Percentiles rank a stretch among this genome's conserved stretches.
These are phyloP conservation scores for Elasticomyces elasticus DNA, from an alignment of 495 filamentous ascomycete genomes.

Conservation along the genomic window DNA sequence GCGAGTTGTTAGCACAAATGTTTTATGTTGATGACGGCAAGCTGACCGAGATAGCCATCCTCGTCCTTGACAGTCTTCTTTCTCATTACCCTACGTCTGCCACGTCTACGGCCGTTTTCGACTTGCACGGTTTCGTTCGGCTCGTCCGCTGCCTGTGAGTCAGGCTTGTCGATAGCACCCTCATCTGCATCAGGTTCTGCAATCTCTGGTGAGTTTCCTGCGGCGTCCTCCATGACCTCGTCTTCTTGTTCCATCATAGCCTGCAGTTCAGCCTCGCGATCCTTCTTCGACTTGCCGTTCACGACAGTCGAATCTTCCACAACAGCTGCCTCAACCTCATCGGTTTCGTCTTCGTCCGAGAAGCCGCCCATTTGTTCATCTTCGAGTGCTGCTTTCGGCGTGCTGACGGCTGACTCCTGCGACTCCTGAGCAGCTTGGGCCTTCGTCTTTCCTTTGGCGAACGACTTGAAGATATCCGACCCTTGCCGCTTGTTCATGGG, in stretches of 20 bases:
- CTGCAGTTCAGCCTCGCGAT: conserved; percentile 61
- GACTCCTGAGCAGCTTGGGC: conserved; percentile 27
- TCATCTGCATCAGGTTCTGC: conserved; percentile 43
- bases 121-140: conserved; percentile 32
- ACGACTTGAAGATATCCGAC: conserved; percentile 69
- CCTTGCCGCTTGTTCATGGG: conserved; percentile 45
- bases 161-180: conserved; percentile 33
- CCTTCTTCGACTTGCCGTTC: conserved; percentile 50
- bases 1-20: conserved; percentile 10
- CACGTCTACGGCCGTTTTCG: conserved; percentile 60
- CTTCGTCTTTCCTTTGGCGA: conserved; percentile 65
- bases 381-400: conserved; percentile 31
- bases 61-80: conserved; percentile 87
- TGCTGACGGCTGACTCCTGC: conserved; percentile 1
- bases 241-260: conserved; percentile 82
- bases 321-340: conserved; percentile 11
- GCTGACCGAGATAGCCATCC: conserved; percentile 81
- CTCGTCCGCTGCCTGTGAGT: conserved; percentile 27
- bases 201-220: conserved; percentile 3
- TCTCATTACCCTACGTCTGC: conserved; percentile 73
- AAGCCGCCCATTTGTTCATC: conserved; percentile 44
- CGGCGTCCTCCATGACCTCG: conserved; percentile 31
- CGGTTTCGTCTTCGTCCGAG: conserved; percentile 55
- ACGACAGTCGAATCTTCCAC: conserved; percentile 18
- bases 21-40: neutral